These are phyloP conservation scores for Microbotryum silenes-acaulis DNA, from an alignment of 1,284 basidiomycete species.

Conservation along the genomic window DNA sequence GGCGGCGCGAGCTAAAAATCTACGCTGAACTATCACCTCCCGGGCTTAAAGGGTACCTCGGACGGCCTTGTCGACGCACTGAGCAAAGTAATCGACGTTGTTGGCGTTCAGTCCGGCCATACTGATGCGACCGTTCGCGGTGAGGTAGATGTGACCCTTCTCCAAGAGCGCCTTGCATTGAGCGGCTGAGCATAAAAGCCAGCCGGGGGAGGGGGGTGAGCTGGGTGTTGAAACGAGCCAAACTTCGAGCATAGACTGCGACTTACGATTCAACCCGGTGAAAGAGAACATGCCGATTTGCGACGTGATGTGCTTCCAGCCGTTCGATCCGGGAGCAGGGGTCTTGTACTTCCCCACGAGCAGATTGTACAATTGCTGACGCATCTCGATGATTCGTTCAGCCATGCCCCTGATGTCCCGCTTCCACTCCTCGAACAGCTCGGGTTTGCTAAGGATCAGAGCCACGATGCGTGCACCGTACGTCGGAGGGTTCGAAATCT, in stretches of 20 bases:
- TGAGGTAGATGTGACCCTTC: conserved; percentile 80
- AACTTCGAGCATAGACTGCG: conserved; percentile 24
- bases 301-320: conserved; percentile 78
- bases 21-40: conserved; percentile 4
- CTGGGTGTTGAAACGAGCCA: background rate
- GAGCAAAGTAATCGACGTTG: conserved; percentile 71
- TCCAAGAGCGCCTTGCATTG: conserved; percentile 67
- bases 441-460: conserved; percentile 63
- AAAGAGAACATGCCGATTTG: conserved; percentile 80
- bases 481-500: conserved; percentile 87
- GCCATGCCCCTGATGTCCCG: conserved; percentile 87
- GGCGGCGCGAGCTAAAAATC: background rate
- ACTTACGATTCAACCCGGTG: conserved; percentile 33
- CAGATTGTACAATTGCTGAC: conserved; percentile 66
- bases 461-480: conserved; percentile 80
- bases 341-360: conserved; percentile 79
- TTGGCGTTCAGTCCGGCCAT: conserved; percentile 68
- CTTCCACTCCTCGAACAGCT: conserved; percentile 78
- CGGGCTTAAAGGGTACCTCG: conserved; percentile 36
- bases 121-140: conserved; percentile 44
- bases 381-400: conserved; percentile 80
- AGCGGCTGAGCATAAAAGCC: conserved; percentile 35
- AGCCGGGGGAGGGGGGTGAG: background rate
- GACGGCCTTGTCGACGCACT: conserved; percentile 63
- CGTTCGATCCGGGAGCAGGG: conserved; percentile 49